phyloP scores from a whole-genome alignment of 495 filamentous ascomycete species.

The Lindgomyces ingoldianus region DNA sequence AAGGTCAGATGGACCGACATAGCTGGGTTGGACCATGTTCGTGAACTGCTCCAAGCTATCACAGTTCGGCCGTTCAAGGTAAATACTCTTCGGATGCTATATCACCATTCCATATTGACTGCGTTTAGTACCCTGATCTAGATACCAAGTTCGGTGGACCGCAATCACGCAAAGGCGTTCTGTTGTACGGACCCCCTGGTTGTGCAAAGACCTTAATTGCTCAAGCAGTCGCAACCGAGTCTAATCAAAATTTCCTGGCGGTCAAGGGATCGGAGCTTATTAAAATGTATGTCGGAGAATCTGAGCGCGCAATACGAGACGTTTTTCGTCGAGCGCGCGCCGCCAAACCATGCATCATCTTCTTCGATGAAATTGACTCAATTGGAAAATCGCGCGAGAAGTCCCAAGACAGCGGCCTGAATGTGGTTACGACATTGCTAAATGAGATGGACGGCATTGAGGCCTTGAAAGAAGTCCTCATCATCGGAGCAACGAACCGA shows the following conservation, averaged over 20 bases:
- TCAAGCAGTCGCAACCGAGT: constrained; percentile 88
- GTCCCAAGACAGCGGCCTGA: constrained; percentile 57
- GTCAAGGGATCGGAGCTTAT: constrained; percentile 96
- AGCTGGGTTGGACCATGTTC: constrained; percentile 81
- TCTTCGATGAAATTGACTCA: constrained; percentile 97
- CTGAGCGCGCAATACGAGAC: constrained; percentile 83
- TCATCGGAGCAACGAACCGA: constrained; percentile 93
- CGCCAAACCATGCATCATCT: constrained; percentile 89
- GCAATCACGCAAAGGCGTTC: constrained; percentile 70
- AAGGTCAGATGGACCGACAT: constrained; percentile 88
- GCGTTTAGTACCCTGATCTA: constrained; percentile 29
- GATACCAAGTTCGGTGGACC: constrained; percentile 25
- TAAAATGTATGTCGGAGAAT: constrained; percentile 97
- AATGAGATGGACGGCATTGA: constrained; percentile 98
- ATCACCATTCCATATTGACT: constrained; percentile 20
- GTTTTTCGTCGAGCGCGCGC: constrained; percentile 85
- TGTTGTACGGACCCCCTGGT: constrained; percentile 92
- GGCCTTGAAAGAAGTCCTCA: constrained; percentile 75
- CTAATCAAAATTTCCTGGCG: constrained; percentile 89
- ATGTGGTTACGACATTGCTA: constrained; percentile 86
- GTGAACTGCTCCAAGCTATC: constrained; percentile 64
- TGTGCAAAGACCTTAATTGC: constrained; percentile 96
- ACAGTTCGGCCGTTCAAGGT: constrained; percentile 69
- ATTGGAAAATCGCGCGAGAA: constrained; percentile 74
- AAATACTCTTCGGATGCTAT: constrained; percentile 37